Evolutionary conservation across 2,329 filamentous ascomycete genomes (phyloP).

Genomic region (Epichloe baconii): DNA sequence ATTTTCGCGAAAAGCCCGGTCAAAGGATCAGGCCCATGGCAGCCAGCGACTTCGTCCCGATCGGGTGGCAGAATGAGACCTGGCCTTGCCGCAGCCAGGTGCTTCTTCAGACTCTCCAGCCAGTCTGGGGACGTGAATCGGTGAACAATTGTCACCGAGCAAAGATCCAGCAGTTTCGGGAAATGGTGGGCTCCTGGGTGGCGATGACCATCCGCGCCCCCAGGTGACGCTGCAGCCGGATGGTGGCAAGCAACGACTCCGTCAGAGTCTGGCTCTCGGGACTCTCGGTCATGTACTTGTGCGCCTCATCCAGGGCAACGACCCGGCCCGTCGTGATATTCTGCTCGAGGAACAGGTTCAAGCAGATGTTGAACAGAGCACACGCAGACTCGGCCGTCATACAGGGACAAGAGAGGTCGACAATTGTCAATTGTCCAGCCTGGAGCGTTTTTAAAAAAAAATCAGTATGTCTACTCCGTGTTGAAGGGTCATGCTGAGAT

Average conservation of each 20-base stretch:
- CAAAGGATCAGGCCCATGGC: neutral
- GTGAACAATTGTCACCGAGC: conserved; percentile 59
- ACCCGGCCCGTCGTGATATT: conserved; percentile 35
- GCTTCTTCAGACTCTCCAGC: conserved; percentile 30
- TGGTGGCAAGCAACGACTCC: conserved; percentile 44
- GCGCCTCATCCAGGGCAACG: conserved; percentile 63
- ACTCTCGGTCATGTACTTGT: conserved; percentile 56
- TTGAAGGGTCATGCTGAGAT: neutral
- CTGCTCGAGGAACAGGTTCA: conserved; percentile 52
- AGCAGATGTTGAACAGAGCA: conserved; percentile 57
- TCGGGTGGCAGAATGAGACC: neutral
- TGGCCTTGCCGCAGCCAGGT: conserved; percentile 28
- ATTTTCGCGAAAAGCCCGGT: conserved; percentile 28
- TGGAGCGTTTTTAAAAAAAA: neutral
- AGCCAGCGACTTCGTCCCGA: neutral
- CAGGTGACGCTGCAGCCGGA: conserved; percentile 59
- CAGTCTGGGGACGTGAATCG: conserved; percentile 56
- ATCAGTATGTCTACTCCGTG: neutral
- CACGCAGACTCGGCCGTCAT: conserved; percentile 55
- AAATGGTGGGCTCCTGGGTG: conserved; percentile 66
- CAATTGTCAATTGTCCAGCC: conserved; percentile 24
- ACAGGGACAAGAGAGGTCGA: conserved; percentile 64
- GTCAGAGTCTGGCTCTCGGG: conserved; percentile 46
- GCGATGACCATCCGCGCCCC: conserved; percentile 56
- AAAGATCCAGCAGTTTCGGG: conserved; percentile 57